A percentile compares a stretch with the other conserved stretches of the same genome.
These are phyloP conservation scores for Apiospora kogelbergensis DNA, from an alignment of 2,329 filamentous ascomycete genomes.

Conservation along the genomic window DNA sequence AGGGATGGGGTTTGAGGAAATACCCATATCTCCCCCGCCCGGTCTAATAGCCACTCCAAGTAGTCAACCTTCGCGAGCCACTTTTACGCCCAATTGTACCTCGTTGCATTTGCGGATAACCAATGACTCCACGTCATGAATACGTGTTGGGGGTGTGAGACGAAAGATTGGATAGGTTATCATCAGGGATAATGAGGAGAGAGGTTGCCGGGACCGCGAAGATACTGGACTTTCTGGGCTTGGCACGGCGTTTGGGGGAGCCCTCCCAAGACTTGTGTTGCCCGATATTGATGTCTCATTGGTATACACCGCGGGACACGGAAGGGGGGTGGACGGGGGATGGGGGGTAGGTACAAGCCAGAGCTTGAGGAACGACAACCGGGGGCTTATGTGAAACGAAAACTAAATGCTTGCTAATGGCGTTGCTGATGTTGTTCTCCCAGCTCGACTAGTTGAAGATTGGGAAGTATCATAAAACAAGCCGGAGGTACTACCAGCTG, in stretches of 20 bases:
- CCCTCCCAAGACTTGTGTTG: neutral
- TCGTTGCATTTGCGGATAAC: neutral
- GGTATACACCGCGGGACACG: neutral
- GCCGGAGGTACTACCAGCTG: no score
- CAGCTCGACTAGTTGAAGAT: neutral
- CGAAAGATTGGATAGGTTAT: neutral
- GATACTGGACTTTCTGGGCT: neutral
- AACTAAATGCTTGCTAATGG: neutral
- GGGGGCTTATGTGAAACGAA: neutral
- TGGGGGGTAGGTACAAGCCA: neutral
- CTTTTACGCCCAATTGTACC: constrained; percentile 3
- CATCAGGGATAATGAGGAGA: constrained; percentile 4
- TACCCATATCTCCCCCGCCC: constrained; percentile 3
- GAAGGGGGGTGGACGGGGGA: neutral
- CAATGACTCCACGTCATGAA: constrained; percentile 1
- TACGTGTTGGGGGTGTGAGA: neutral
- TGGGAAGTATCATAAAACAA: neutral
- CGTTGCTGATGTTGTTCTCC: neutral
- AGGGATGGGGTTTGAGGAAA: neutral
- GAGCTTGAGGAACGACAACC: neutral
- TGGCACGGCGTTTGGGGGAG: neutral
- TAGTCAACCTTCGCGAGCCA: neutral
- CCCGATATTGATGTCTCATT: neutral
- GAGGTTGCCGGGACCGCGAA: neutral
- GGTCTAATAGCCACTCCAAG: constrained; percentile 2